Percentiles rank a stretch among this genome's conserved stretches.
phyloP scores from a whole-genome alignment of 1,284 basidiomycete species.

The Jaminaea rosea region DNA sequence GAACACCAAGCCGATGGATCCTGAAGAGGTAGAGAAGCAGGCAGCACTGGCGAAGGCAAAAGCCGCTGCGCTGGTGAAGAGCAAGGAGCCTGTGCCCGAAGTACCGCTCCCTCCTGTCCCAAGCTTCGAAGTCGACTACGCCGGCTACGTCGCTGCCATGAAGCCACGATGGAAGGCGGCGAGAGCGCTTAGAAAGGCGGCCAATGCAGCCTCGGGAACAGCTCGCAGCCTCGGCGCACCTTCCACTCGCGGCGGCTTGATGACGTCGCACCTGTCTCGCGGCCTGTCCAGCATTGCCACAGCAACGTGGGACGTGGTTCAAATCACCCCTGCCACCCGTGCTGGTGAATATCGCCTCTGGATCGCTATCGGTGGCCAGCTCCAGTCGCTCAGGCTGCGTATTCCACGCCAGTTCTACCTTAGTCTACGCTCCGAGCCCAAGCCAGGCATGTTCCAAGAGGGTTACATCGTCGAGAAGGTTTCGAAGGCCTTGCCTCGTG shows the following conservation, averaged over 20 bases:
- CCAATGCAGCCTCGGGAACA: neutral
- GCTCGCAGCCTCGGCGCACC: neutral
- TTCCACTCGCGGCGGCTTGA: constrained; percentile 28
- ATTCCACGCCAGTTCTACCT: constrained; percentile 88
- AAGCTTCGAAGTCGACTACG: constrained; percentile 55
- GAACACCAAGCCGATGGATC: neutral
- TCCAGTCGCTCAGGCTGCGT: constrained; percentile 70
- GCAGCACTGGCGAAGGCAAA: constrained; percentile 4
- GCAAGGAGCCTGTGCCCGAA: neutral
- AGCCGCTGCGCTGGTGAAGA: neutral
- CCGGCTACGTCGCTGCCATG: constrained; percentile 71
- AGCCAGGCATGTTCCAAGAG: constrained; percentile 57
- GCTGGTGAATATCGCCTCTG: constrained; percentile 82
- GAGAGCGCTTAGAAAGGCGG: constrained; percentile 41
- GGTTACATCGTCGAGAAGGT: constrained; percentile 68
- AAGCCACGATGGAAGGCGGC: constrained; percentile 67
- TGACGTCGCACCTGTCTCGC: constrained; percentile 65
- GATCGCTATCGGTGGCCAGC: constrained; percentile 72
- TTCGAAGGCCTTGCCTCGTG: constrained; percentile 69
- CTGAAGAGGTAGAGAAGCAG: neutral
- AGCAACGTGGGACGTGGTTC: constrained; percentile 83
- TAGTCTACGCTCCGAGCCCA: constrained; percentile 66
- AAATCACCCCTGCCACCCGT: constrained; percentile 67
- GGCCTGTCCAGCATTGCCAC: constrained; percentile 59
- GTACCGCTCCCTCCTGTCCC: constrained; percentile 23